Evolutionary conservation across 2,329 filamentous ascomycete genomes (phyloP), one percentile per base, ranked within the genome.

Genomic region (Aspergillus caelatus): DNA sequence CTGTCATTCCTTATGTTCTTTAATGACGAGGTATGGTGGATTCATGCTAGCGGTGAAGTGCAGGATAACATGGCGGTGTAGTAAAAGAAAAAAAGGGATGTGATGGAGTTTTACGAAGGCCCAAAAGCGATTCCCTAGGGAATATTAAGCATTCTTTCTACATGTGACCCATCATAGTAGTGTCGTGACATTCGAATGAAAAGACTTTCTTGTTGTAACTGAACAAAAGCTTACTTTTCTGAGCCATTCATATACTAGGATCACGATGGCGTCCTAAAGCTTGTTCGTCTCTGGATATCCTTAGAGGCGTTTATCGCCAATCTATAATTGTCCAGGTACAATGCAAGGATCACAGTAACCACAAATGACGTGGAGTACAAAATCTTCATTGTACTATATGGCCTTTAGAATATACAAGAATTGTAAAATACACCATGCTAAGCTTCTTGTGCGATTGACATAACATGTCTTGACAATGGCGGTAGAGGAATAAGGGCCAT

Each of bases 91-190:
- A 54, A 16, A 16, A 19, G 26, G 10, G 52, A 16, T 55, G 3
- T 12, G 52, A 23, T 55, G 32, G 52, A 55, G 52, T 55, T 54
- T 26, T 21, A 55, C n/a, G 34, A 62, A 43, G 30, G 43, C 41
- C 39, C 36, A 57, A 63, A 63, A 63, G 58, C 53, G 32, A 32
- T 60, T 39, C 52, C 43, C 55, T 60, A 57, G 58, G 52, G 57
- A 63, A 63, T 45, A 50, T 26, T n/a, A 46, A 58, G 45, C 39
- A 59, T 32, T 26, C n/a, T 52, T 52, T 19, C 10, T 52, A 34
- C 28, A 52, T n/a, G 19, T 21, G 28, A n/a, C n/a, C 48, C 28
- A 32, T 41, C 16, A 41, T 41, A n/a, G 14, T 41, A 9, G 39
- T n/a, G 39, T 19, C 6, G 39, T 41, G 39, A 41, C n/a, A 16